phyloP scores from a whole-genome alignment of 2,329 filamentous ascomycete species.

The Diaporthe batatas region DNA sequence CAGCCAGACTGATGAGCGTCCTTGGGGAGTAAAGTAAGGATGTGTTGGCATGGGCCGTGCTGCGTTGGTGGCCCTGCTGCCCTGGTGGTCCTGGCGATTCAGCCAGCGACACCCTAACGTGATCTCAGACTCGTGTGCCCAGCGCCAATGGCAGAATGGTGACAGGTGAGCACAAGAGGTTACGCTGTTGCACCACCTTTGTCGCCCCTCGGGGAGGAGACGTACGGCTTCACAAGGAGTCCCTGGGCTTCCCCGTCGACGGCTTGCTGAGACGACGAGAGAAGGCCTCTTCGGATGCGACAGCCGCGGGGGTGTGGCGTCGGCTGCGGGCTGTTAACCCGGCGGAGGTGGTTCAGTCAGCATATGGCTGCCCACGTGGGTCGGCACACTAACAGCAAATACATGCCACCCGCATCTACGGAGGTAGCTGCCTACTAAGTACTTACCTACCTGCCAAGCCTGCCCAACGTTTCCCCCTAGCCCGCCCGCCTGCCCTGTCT shows the following conservation, averaged over 20 bases:
- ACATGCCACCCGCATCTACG: no score
- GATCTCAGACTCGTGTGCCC: conserved; percentile 12
- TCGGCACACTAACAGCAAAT: conserved; percentile 10
- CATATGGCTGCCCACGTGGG: conserved; percentile 31
- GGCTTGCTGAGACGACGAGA: not conserved
- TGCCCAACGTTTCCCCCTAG: no score
- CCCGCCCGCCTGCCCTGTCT: not conserved
- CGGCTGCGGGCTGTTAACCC: not conserved
- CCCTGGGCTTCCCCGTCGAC: not conserved
- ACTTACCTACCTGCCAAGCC: no score
- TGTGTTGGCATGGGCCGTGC: not conserved
- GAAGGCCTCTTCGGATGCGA: not conserved
- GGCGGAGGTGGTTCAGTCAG: not conserved
- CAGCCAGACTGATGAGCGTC: no score
- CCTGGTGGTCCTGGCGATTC: conserved; percentile 2
- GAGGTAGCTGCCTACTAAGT: no score
- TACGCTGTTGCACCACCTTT: conserved; percentile 1
- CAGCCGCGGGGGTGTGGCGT: conserved; percentile 1
- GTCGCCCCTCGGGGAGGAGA: not conserved
- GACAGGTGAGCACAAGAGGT: not conserved
- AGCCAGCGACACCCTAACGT: conserved; percentile 17
- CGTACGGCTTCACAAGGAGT: not conserved
- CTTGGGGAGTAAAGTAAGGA: conserved; percentile 14
- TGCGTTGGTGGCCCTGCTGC: no score
- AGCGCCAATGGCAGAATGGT: not conserved